A percentile compares a stretch with the other conserved stretches of the same genome.
Evolutionary conservation across 768 basidiomycete genomes (phyloP).

Genomic region (Psilocybe cubensis): DNA sequence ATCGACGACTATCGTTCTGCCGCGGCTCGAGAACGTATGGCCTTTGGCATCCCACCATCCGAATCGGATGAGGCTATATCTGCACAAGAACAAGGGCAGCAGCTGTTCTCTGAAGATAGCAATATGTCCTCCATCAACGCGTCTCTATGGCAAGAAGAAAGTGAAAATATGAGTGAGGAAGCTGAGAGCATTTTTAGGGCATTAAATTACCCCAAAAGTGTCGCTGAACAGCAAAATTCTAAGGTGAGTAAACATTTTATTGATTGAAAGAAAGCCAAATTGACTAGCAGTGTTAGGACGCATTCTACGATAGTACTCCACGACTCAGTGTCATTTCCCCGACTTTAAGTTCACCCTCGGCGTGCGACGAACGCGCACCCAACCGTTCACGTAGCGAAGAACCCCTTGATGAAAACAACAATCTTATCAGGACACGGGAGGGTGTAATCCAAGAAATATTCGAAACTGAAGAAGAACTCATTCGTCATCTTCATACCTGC

Average conservation of each 20-base stretch:
- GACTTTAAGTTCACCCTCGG: slow-evolving; percentile 21
- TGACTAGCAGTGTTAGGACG: background rate
- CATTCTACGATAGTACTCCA: slow-evolving; percentile 14
- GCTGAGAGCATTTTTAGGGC: slow-evolving; percentile 51
- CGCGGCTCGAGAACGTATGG: slow-evolving; percentile 49
- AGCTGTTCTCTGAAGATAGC: slow-evolving; percentile 47
- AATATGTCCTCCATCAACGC: slow-evolving; percentile 48
- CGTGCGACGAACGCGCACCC: slow-evolving; percentile 7
- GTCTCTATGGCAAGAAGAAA: slow-evolving; percentile 43
- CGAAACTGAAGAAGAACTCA: slow-evolving; percentile 70
- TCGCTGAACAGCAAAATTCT: slow-evolving; percentile 5
- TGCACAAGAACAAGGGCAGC: slow-evolving; percentile 9
- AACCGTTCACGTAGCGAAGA: background rate
- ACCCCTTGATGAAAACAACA: background rate
- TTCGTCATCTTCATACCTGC: slow-evolving; percentile 66
- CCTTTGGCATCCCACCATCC: slow-evolving; percentile 56
- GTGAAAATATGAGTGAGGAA: slow-evolving; percentile 44
- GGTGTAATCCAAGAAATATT: slow-evolving; percentile 55
- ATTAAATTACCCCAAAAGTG: slow-evolving; percentile 31
- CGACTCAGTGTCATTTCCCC: slow-evolving; percentile 29
- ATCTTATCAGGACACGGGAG: slow-evolving; percentile 18
- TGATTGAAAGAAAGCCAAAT: background rate
- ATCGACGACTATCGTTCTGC: slow-evolving; percentile 28
- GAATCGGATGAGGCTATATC: slow-evolving; percentile 37
- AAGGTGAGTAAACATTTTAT: slow-evolving; percentile 13